These are phyloP conservation scores for Clavispora carvajalis DNA, from an alignment of 805 yeast species.

Conservation along the genomic window DNA sequence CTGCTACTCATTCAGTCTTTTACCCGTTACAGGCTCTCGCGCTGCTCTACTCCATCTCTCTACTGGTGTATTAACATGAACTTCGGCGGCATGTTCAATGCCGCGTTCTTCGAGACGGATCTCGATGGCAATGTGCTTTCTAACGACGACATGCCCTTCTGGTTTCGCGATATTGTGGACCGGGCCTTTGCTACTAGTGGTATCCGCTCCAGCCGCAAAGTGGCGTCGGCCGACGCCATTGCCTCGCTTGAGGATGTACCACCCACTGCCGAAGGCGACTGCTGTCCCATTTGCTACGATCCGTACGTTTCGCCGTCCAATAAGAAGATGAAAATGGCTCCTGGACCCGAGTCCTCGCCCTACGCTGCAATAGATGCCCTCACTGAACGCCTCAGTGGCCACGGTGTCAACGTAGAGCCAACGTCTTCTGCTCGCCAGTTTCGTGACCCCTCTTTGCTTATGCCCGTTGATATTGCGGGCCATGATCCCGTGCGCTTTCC, in stretches of 20 bases:
- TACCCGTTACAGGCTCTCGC: too few relatives aligned
- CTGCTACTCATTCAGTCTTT: too few relatives aligned
- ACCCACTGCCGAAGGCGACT: conserved; percentile 14
- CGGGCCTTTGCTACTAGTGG: conserved; percentile 31
- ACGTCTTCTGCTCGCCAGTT: conserved; percentile 2
- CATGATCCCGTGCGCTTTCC: conserved; percentile 9
- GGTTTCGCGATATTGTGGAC: conserved; percentile 22
- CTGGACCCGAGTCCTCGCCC: neutral
- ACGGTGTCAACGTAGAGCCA: conserved; percentile 4
- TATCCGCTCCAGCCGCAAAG: conserved; percentile 17
- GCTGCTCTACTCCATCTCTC: too few relatives aligned
- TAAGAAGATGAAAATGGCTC: conserved; percentile 9
- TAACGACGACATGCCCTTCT: conserved; percentile 13
- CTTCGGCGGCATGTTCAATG: conserved; percentile 7
- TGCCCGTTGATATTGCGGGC: conserved; percentile 11
- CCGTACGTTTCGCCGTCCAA: conserved; percentile 17
- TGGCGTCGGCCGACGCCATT: conserved; percentile 37
- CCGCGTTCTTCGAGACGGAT: conserved; percentile 12
- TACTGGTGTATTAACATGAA: too few relatives aligned
- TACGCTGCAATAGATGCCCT: conserved; percentile 2
- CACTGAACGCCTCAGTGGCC: neutral
- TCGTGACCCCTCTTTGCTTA: conserved; percentile 11
- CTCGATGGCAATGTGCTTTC: conserved; percentile 12
- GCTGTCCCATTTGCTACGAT: conserved; percentile 41
- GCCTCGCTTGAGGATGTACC: conserved; percentile 25